Percentiles rank a stretch among this genome's conserved stretches.
These are phyloP conservation scores for Fusarium protoensiforme DNA, from an alignment of 2,329 filamentous ascomycete genomes.

Conservation along the genomic window DNA sequence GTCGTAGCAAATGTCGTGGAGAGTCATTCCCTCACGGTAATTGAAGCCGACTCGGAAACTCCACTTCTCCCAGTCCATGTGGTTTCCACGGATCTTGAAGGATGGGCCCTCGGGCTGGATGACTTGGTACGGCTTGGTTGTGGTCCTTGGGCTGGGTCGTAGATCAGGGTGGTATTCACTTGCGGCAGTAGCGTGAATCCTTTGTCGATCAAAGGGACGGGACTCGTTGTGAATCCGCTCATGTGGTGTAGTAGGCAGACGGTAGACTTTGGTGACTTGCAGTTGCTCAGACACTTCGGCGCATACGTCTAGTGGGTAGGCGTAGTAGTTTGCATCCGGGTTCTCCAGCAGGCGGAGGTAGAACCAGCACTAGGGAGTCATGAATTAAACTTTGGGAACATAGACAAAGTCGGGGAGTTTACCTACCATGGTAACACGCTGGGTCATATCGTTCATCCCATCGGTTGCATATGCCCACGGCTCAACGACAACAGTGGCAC, in stretches of 20 bases:
- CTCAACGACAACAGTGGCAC: conserved; percentile 59
- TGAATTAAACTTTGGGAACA: not conserved
- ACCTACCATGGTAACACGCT: conserved; percentile 60
- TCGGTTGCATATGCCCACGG: conserved; percentile 67
- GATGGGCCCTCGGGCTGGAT: conserved; percentile 48
- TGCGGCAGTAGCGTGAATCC: conserved; percentile 51
- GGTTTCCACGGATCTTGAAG: conserved; percentile 56
- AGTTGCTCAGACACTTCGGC: conserved; percentile 60
- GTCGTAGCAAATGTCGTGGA: conserved; percentile 76
- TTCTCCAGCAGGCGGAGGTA: conserved; percentile 49
- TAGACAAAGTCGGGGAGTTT: rapidly evolving
- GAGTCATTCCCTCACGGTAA: conserved; percentile 73
- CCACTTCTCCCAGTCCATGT: conserved; percentile 71
- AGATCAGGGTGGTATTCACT: conserved; percentile 55
- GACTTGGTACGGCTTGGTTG: conserved; percentile 46
- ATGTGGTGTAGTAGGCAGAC: conserved; percentile 50
- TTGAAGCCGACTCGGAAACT: conserved; percentile 76
- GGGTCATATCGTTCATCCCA: conserved; percentile 61
- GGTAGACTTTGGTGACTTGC: conserved; percentile 58
- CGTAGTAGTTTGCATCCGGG: conserved; percentile 64
- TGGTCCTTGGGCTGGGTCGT: conserved; percentile 35
- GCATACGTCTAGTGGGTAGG: conserved; percentile 64
- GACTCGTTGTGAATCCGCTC: conserved; percentile 47
- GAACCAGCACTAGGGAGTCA: conserved; percentile 39
- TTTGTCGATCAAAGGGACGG: conserved; percentile 53